These are phyloP conservation scores for Dryadomyces quercus-mongolicae DNA, from an alignment of 2,329 filamentous ascomycete genomes.

Conservation along the genomic window DNA sequence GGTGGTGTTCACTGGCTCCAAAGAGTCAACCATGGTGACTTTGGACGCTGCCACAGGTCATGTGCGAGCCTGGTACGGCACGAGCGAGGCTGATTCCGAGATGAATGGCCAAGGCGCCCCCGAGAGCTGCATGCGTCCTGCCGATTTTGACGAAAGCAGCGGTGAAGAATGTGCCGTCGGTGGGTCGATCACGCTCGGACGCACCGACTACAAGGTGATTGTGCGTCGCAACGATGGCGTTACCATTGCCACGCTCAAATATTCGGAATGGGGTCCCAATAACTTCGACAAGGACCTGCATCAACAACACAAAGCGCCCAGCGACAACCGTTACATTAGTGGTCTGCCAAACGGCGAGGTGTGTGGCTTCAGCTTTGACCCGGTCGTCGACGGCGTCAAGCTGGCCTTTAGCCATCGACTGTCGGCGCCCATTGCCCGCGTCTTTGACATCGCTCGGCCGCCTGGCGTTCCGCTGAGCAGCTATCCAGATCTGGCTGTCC, in stretches of 20 bases:
- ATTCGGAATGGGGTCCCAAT: conserved; percentile 91
- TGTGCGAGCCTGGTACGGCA: conserved; percentile 74
- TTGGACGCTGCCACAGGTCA: conserved; percentile 77
- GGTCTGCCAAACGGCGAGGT: conserved; percentile 75
- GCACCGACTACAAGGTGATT: conserved; percentile 79
- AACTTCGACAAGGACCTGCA: conserved; percentile 81
- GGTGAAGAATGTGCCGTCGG: conserved; percentile 67
- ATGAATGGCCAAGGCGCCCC: conserved; percentile 46
- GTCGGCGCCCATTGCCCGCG: conserved; percentile 66
- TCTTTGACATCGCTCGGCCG: conserved; percentile 78
- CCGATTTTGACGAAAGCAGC: conserved; percentile 50
- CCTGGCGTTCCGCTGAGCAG: conserved; percentile 47
- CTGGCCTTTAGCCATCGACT: conserved; percentile 58
- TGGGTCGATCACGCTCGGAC: conserved; percentile 71
- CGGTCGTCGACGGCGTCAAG: conserved; percentile 23
- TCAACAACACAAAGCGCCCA: conserved; percentile 65
- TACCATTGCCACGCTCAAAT: conserved; percentile 78
- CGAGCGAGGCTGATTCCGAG: conserved; percentile 34
- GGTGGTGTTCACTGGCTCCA: conserved; percentile 82
- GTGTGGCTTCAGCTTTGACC: conserved; percentile 62
- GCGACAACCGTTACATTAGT: conserved; percentile 83
- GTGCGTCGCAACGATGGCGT: conserved; percentile 67
- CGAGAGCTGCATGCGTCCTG: conserved; percentile 62
- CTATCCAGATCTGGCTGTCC: conserved; percentile 66
- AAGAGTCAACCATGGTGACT: conserved; percentile 80